phyloP scores from a whole-genome alignment of 306 rosid species.

The Castanopsis chinensis region DNA sequence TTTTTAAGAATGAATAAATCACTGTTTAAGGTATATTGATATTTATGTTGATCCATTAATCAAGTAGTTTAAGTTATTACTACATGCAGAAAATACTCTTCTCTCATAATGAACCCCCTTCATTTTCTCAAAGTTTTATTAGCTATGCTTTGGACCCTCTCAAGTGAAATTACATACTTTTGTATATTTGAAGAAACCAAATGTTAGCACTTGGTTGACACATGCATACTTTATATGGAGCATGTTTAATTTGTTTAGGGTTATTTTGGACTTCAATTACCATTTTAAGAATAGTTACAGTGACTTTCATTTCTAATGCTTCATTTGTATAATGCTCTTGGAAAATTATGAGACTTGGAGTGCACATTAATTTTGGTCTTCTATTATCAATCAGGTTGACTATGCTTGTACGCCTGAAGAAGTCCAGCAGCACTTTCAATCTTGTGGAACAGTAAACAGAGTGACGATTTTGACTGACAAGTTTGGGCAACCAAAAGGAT shows the following conservation, averaged over 20 bases:
- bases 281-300: not conserved
- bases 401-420: conserved; percentile 98
- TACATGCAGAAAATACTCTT: not conserved
- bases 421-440: conserved; percentile 99
- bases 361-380: conserved; percentile 11
- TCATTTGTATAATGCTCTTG: not conserved
- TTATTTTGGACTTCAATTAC: not conserved
- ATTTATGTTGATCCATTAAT: not conserved
- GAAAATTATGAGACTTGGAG: not conserved
- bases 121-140: not conserved
- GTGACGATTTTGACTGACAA: conserved; percentile 98
- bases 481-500: conserved; percentile 98
- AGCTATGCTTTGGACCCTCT: not conserved
- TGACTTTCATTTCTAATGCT: not conserved
- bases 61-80: not conserved
- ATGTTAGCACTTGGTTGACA: not conserved
- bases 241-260: not conserved
- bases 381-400: conserved; percentile 63
- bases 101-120: not conserved
- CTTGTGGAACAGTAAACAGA: conserved; percentile 99
- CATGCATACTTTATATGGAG: not conserved
- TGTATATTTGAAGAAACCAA: not conserved
- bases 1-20: not conserved
- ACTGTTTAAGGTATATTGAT: not conserved
- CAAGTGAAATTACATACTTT: not conserved